These are phyloP conservation scores for Suillus occidentalis DNA, from an alignment of 768 basidiomycete species.

Conservation along the genomic window DNA sequence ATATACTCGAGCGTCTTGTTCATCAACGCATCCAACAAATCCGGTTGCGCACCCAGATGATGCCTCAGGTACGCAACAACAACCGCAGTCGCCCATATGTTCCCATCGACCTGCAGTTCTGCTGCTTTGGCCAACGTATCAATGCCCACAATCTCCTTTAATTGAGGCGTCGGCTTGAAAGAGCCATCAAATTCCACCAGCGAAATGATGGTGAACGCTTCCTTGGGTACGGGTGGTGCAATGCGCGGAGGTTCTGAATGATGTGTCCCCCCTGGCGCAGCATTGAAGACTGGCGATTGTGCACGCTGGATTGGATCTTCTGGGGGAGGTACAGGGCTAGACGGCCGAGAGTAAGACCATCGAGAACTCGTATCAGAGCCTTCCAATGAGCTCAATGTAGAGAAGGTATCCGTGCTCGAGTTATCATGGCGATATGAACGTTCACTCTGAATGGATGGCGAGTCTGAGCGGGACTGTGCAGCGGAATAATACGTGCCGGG, in stretches of 20 bases:
- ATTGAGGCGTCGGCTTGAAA: constrained; percentile 34
- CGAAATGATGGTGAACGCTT: constrained; percentile 38
- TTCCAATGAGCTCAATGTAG: constrained; percentile 51
- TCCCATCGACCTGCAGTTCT: constrained; percentile 31
- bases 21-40: constrained; percentile 42
- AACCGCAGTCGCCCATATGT: constrained; percentile 50
- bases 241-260: constrained; percentile 1
- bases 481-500: constrained; percentile 28
- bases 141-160: constrained; percentile 39
- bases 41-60: constrained; percentile 35
- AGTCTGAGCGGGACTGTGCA: constrained; percentile 17
- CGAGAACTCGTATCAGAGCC: constrained; percentile 37
- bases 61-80: constrained; percentile 46
- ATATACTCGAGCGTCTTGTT: constrained; percentile 45
- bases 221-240: constrained; percentile 15
- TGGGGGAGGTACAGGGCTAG: constrained; percentile 22
- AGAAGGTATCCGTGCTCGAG: constrained; percentile 36
- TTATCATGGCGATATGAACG: constrained; percentile 21
- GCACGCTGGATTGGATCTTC: constrained; percentile 29
- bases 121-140: constrained; percentile 32
- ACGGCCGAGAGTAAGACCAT: constrained; percentile 29
- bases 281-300: constrained; percentile 33
- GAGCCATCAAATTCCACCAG: constrained; percentile 50
- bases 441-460: constrained; percentile 8
- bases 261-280: constrained; percentile 8